Evolutionary conservation across 306 rosid species (phyloP).

Genomic region (Lathyrus tuberosus): DNA sequence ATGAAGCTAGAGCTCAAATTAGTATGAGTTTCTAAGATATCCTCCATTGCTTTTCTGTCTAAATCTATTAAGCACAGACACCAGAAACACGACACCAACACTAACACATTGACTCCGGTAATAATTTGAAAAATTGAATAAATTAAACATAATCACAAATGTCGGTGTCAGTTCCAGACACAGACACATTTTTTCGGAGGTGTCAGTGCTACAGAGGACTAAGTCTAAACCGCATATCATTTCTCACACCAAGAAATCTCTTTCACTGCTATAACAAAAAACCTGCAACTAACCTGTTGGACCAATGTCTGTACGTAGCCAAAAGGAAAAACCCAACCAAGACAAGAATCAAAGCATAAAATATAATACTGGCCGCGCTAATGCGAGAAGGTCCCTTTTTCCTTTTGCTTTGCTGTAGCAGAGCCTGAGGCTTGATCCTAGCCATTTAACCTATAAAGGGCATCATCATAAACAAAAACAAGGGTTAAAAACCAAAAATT

Average conservation of each 20-base stretch:
- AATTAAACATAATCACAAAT: too few relatives aligned
- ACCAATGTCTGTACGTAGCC: slow-evolving; percentile 59
- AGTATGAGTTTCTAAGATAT: slow-evolving; percentile 13
- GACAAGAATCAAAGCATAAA: slow-evolving; percentile 53
- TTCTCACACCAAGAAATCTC: slow-evolving; percentile 11
- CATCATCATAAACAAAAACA: slow-evolving; percentile 3
- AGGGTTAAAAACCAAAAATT: slow-evolving; percentile 2
- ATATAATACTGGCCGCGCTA: slow-evolving; percentile 46
- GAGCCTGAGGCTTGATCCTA: slow-evolving; percentile 75
- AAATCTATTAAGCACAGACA: too few relatives aligned
- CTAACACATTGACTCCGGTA: too few relatives aligned
- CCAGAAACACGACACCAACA: too few relatives aligned
- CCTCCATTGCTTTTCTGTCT: not conserved
- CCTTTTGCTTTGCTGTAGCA: slow-evolving; percentile 79
- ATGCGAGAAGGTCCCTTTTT: slow-evolving; percentile 71
- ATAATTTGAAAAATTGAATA: too few relatives aligned
- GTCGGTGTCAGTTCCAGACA: too few relatives aligned
- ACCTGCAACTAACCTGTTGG: slow-evolving; percentile 54
- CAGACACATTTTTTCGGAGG: too few relatives aligned
- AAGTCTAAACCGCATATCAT: not conserved
- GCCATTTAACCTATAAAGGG: slow-evolving; percentile 50
- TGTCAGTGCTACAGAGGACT: too few relatives aligned
- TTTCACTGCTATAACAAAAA: slow-evolving; percentile 21
- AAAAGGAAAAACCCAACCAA: slow-evolving; percentile 54
- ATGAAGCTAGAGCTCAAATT: slow-evolving; percentile 21